A percentile compares a stretch with the other conserved stretches of the same genome.
Evolutionary conservation across 108 stramenopile species (phyloP).

Genomic region (Cyclostephanos tholiformis): DNA sequence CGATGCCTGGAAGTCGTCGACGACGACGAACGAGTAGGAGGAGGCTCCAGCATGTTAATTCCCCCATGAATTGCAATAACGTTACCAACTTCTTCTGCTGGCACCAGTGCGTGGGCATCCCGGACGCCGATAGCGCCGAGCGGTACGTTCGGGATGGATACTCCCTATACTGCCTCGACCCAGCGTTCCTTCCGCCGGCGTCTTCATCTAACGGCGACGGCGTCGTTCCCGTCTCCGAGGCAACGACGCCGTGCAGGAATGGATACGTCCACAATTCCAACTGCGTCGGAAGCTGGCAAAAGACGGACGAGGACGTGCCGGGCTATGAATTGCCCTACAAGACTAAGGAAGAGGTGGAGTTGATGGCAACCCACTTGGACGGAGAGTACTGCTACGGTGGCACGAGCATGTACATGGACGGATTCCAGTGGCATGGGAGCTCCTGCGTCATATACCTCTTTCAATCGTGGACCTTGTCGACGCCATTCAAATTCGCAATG

Average conservation of each 20-base stretch:
- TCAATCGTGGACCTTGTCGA: constrained; percentile 62
- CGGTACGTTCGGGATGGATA: constrained; percentile 61
- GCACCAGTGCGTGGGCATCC: constrained; percentile 77
- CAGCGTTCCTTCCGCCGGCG: constrained; percentile 46
- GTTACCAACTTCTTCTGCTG: constrained; percentile 83
- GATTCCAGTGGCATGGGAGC: constrained; percentile 70
- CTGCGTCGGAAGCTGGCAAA: constrained; percentile 71
- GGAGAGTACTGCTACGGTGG: constrained; percentile 74
- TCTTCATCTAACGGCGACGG: neutral
- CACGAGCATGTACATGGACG: constrained; percentile 89
- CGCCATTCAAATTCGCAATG: constrained; percentile 52
- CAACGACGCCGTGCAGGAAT: constrained; percentile 54
- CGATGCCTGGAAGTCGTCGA: neutral
- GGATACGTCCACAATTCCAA: constrained; percentile 58
- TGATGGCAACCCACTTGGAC: constrained; percentile 8
- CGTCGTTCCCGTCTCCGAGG: constrained; percentile 50
- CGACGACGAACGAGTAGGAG: neutral
- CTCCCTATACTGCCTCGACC: constrained; percentile 80
- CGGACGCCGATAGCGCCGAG: constrained; percentile 52
- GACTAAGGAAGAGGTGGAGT: neutral
- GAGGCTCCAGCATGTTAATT: constrained; percentile 56
- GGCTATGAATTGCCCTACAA: constrained; percentile 39
- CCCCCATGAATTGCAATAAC: constrained; percentile 71
- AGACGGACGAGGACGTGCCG: constrained; percentile 36
- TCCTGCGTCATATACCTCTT: constrained; percentile 84